Evolutionary conservation across 805 yeast species (phyloP), one percentile per base, ranked within the genome.

Genomic region (Sungouiella blattae): DNA sequence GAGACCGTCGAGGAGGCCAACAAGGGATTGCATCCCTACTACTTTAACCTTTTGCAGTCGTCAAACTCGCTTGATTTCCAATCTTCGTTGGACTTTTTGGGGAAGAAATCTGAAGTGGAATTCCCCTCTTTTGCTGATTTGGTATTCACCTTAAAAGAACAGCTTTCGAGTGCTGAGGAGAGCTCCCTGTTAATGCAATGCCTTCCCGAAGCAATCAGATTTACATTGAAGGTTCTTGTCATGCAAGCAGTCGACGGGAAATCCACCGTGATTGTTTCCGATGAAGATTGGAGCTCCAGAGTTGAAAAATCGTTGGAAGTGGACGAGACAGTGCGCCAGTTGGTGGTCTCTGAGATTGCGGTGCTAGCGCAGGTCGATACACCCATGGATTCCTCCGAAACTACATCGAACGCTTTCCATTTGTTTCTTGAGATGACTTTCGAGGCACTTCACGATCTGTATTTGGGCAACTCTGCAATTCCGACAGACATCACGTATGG

Each of bases 1-100:
- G 95, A 87, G 46, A 78, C 86, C 0, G 64, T 81, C 2, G 95
- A 87, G 49, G 96, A 87, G 54, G 83, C 96, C 0, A 57, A 55
- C 4, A 78, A 77, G 43, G 97, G 97, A 0, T 61, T 91, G 18
- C 80, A 87, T 55, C 96, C 96, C 0, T 76, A 83, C 55, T 83
- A 89, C 87, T 84, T 79, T 53, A 73, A 72, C 30, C 60, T 81
- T 3, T 58, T 67, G 22, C 60, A 58, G 26, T 65, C 82, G 0
- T 59, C 77, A 3, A 69, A 67, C 29, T 62, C 71, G 0, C 41
- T 43, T 1, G 72, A 64, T n/a, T 65, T 60, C 45, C 69, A 65
- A 27, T 46, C 76, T 0, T 70, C 78, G 0, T 27, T 56, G 3
- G 75, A 72, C 17, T 49, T 73, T 7, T 46, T 75, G 30, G 78